Base-by-base conservation (phyloP, 768 basidiomycete genomes). In the Suillus placidus region DNA sequence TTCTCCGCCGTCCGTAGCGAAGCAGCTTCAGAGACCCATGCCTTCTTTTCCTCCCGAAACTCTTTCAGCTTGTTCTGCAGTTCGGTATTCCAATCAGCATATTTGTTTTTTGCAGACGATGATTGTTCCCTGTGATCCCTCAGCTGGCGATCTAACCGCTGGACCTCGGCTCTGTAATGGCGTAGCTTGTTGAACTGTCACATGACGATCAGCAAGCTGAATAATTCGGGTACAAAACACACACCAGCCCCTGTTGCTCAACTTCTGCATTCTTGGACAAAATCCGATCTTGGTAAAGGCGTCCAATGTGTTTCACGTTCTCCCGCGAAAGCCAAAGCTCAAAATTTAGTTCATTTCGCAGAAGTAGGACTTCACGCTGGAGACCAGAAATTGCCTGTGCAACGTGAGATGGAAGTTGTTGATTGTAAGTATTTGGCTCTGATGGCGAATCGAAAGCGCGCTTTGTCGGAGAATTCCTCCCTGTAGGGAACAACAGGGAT, bases 271-370 rank as follows among this genome's bases (percentile, higher is more conserved):
- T 88, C 71, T 85, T 86, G 65, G 89, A 87, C 43, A 91, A 76
- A 30, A 92, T 86, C 38, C 87, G 87, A 68, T 92, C 89, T 68
- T 89, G 85, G 70, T 92, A 90, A 51, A 95, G 78, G 47, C 89
- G 84, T n/a, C 89, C 91, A 60, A 95, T 90, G 71, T 94, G 92
- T 72, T 88, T 87, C 61, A 90, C 84, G 65, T 93, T 93, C 76
- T 94, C 89, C 68, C 91, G 83, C 64, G 91, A 88, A 49, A 91
- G 79, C 91, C 93, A 95, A 32, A 89, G 80, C 78, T 95, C 91
- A 66, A 94, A 93, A 72, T 93, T 93, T 49, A 95, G 85, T 68
- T 95, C 93, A 72, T 88, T 93, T 58, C 90, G 83, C 35, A 95
- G 80, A 35, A 94, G 76, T 3, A 94, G 75, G 2, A 91, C 82